Evolutionary conservation across 2,329 filamentous ascomycete species (phyloP).

Genomic region (Diaporthe australafricana): DNA sequence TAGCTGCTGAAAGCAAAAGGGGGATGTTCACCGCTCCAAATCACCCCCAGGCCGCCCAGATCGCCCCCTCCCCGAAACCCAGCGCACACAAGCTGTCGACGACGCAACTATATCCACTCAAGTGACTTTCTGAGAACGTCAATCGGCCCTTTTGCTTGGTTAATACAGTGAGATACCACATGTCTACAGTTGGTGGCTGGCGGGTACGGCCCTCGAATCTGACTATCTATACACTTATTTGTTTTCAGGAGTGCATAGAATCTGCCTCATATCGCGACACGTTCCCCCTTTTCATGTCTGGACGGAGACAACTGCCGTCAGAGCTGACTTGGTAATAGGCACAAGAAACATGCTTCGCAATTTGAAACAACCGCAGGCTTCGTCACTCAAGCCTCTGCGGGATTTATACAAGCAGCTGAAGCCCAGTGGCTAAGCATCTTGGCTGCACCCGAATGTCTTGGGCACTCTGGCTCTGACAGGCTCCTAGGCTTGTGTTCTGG

Average conservation of each 20-base stretch:
- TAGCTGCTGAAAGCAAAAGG: background rate
- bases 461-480: slow-evolving; percentile 11
- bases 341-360: slow-evolving; percentile 5
- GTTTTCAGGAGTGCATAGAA: background rate
- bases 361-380: slow-evolving; percentile 16
- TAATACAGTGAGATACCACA: background rate
- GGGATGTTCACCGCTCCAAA: background rate
- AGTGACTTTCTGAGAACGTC: background rate
- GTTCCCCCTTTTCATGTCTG: background rate
- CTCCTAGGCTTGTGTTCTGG: slow-evolving; percentile 8
- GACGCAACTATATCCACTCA: background rate
- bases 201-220: background rate
- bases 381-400: slow-evolving; percentile 20
- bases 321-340: slow-evolving; percentile 5
- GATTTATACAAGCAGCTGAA: slow-evolving; percentile 24
- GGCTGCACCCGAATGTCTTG: slow-evolving; percentile 16
- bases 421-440: slow-evolving; percentile 24
- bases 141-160: slow-evolving; percentile 1
- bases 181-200: background rate
- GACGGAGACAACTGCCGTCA: slow-evolving; percentile 1
- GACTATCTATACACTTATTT: background rate
- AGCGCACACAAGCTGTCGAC: background rate
- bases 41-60: background rate
- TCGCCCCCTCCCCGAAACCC: background rate
- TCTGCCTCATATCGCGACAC: background rate